Percentiles rank a stretch among this genome's conserved stretches.
Conservation (phyloP, 2,329 filamentous ascomycete genomes). For the Colletotrichum cordylinicola region DNA sequence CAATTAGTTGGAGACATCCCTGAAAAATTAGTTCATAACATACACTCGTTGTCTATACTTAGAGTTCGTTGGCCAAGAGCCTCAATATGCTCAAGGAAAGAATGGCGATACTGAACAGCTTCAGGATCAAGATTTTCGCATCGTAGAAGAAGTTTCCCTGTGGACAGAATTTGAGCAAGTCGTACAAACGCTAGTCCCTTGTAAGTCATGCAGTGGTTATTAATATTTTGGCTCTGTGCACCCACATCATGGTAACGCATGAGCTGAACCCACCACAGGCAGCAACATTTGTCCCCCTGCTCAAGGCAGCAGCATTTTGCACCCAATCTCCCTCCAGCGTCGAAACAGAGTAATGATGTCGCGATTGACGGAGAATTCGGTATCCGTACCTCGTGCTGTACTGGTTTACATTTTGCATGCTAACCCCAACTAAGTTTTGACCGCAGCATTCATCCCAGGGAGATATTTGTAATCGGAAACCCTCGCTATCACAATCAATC, state of each 20-base stretch:
- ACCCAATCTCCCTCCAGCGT: neutral
- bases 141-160: neutral
- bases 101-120: neutral
- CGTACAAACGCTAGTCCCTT: neutral
- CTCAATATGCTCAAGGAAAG: neutral
- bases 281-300: slow-evolving; percentile 8
- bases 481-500: neutral
- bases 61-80: neutral
- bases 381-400: neutral
- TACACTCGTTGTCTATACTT: neutral
- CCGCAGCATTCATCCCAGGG: neutral
- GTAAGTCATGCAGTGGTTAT: neutral
- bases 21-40: neutral
- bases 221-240: neutral
- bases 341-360: neutral
- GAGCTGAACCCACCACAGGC: slow-evolving; percentile 4
- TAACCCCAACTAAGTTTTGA: neutral
- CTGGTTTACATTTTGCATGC: neutral
- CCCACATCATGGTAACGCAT: neutral
- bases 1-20: neutral
- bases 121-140: neutral
- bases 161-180: neutral
- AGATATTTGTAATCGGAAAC: neutral
- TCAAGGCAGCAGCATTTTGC: slow-evolving; percentile 9
- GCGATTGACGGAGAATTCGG: neutral